Percentiles rank a stretch among this genome's conserved stretches.
These are phyloP conservation scores for Drosera spatulata DNA, from an alignment of 179 eudicot species.

Conservation along the genomic window DNA sequence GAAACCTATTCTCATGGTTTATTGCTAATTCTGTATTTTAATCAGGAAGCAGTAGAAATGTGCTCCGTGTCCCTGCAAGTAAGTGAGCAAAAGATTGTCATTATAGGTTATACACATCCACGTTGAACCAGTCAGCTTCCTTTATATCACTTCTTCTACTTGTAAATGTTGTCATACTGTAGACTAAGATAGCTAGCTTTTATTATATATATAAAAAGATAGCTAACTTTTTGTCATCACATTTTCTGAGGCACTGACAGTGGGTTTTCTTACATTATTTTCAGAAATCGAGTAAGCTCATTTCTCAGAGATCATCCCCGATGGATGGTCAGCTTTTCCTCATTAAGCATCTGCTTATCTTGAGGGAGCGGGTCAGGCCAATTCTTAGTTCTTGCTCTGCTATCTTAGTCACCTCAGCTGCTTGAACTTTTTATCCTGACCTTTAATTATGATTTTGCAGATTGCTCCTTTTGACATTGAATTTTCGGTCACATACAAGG, in stretches of 20 bases:
- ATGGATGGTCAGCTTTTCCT: conserved; percentile 95
- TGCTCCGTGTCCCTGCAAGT: conserved; percentile 88
- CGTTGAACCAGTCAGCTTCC: background rate
- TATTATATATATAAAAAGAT: too few species aligned
- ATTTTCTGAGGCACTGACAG: background rate
- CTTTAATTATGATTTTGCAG: conserved; percentile 36
- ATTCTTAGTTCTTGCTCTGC: conserved; percentile 1
- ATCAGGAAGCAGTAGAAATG: conserved; percentile 95
- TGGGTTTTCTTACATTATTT: conserved; percentile 1
- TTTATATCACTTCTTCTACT: too few species aligned
- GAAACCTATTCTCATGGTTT: conserved; percentile 4
- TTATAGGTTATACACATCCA: background rate
- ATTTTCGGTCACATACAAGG: conserved; percentile 93
- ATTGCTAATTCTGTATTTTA: conserved; percentile 9
- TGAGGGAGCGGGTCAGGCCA: conserved; percentile 70
- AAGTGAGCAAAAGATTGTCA: conserved; percentile 18
- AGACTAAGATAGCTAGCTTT: too few species aligned
- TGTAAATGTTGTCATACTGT: too few species aligned
- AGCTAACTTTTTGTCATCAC: too few species aligned
- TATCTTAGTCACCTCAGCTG: background rate
- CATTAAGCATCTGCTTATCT: conserved; percentile 84
- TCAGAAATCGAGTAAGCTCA: conserved; percentile 90
- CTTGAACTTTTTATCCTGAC: conserved; percentile 12
- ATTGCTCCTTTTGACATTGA: conserved; percentile 99
- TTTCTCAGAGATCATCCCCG: conserved; percentile 65